Conservation (phyloP, 495 filamentous ascomycete species). For the Stereocaulon alpinum region DNA sequence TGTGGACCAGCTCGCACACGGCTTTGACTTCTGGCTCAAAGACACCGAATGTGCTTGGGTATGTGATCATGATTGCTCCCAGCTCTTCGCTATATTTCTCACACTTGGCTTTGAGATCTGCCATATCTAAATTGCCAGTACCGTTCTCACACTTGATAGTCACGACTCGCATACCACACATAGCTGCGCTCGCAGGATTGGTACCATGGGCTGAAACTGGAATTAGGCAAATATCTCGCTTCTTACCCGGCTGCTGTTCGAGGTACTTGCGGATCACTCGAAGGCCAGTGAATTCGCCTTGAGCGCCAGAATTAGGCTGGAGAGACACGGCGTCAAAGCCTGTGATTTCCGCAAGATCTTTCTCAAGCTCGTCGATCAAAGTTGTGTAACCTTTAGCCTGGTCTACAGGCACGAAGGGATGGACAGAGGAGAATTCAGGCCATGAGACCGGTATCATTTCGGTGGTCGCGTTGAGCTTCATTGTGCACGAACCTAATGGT, state of each 20-base stretch:
- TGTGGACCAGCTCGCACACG: conserved; percentile 76
- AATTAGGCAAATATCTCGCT: conserved; percentile 91
- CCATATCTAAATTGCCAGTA: conserved; percentile 86
- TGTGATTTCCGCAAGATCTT: conserved; percentile 75
- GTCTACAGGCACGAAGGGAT: conserved; percentile 63
- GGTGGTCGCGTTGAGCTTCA: conserved; percentile 96
- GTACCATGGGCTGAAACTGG: conserved; percentile 96
- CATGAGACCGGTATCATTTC: conserved; percentile 88
- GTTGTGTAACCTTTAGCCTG: conserved; percentile 57
- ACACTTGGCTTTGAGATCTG: conserved; percentile 78
- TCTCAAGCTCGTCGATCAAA: conserved; percentile 62
- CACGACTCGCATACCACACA: conserved; percentile 96
- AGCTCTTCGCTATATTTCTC: conserved; percentile 77
- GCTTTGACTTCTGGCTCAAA: conserved; percentile 88
- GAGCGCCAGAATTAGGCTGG: conserved; percentile 94
- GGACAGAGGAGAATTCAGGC: conserved; percentile 75
- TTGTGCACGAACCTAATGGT: conserved; percentile 96
- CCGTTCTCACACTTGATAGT: conserved; percentile 82
- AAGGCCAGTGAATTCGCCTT: conserved; percentile 94
- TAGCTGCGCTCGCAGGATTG: conserved; percentile 91
- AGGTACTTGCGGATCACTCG: conserved; percentile 83
- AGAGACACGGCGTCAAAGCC: conserved; percentile 84
- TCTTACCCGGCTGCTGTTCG: conserved; percentile 48
- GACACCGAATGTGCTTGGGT: conserved; percentile 93
- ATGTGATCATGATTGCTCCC: conserved; percentile 96